Base-by-base conservation (phyloP, 306 rosid species). In the Crotalaria pallida region DNA sequence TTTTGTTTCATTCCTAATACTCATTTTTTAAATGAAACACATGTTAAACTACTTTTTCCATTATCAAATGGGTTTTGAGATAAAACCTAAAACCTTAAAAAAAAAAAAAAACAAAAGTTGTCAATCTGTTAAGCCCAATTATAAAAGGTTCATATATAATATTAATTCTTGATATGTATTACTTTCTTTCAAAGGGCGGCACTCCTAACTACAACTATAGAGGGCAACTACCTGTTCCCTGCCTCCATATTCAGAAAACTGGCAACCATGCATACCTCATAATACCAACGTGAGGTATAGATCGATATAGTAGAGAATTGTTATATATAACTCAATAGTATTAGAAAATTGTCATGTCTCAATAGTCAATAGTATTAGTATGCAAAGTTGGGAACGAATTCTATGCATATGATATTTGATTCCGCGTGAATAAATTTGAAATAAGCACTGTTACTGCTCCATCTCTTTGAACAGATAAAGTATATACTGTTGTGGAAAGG, bases 381-480 rank as follows among this genome's bases (percentile, higher is more conserved):
- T 73, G 53, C 56, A 52, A 58, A 64, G 44, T 53, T 41, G 12
- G 17, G 71, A 66, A 66, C 33, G 31, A 58, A 51, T 73, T 66
- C 79, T 67, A 31, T 49, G 75, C 15, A 73, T 59, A 78, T 17
- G 23, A 57, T 64, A 63, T 43, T 44, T 55, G 17, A 65, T 43
- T 7, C 38, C 65, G 33, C 44, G 31, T 24, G 29, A 73, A 73
- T 55, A 62, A 64, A 71, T 62, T 67, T 49, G 60, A 67, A 68
- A n/a, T n/a, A n/a, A 58, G n/a, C 50, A 79, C 83, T 79, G 33
- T 79, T 73, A 33, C 52, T 3, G 21, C 55, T 71, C 18, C 73
- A 23, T 8, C 13, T 33, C 34, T 64, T 64, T 77, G 62, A 77
- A 45, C 26, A 1, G 15, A 33, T 0, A 31, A 67, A 51, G 48